Base-by-base conservation (phyloP, 352 stramenopile species). In the Stramenopiles sp. region DNA sequence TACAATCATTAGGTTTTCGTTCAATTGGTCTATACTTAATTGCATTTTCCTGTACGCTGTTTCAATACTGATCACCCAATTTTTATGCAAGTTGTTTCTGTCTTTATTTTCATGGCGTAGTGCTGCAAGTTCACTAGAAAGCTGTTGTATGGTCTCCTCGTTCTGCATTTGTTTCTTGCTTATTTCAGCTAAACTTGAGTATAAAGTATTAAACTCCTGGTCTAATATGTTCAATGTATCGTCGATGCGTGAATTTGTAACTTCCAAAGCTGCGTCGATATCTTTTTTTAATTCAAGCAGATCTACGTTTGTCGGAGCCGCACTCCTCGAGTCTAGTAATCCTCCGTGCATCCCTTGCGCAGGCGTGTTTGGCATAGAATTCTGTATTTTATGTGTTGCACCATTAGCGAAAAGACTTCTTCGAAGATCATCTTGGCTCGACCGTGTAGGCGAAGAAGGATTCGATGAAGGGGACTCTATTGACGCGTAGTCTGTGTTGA, bases 61-160 rank as follows among this genome's bases (percentile, higher is more conserved):
- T 71, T 71, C 55, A 71, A 71, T 71, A 27, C 55, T 27, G 27
- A 71, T 71, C 55, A 71, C 55, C 55, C 55, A 71, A 71, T 71
- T 27, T 71, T 27, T 71, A 27, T 71, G 55, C 55, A 25, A 27
- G 22, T 71, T 71, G 55, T 71, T 27, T 71, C 27, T 71, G 22
- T 71, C 22, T 71, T 27, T 22, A 71, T 22, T 25, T 27, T 71
- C 55, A 22, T 71, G 22, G 22, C 55, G 55, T 27, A 71, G 22
- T 22, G 22, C 22, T 25, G 22, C 22, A 71, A 71, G 22, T 71
- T 71, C 55, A 22, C 22, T 25, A 27, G 22, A 25, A 25, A 71
- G 55, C 27, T 27, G 22, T 27, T 71, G 22, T 71, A 71, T 27
- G 22, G 27, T 71, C 27, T 22, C 27, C 22, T 71, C 55, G 55